Evolutionary conservation across 371 early-diverging fungal genomes (phyloP).

Genomic region (Haplosporangium sp.): DNA sequence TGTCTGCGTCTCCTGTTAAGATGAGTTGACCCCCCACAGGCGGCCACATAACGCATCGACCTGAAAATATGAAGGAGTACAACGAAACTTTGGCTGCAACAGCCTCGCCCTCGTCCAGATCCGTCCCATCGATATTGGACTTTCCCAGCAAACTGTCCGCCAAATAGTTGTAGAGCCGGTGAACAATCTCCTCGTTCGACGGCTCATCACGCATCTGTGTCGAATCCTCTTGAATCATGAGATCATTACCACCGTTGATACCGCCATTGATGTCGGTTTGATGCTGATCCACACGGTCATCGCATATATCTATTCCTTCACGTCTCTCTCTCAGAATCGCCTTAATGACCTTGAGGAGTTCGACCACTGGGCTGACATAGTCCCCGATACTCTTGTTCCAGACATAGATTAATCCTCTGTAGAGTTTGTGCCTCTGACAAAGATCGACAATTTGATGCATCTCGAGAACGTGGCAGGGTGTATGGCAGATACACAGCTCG

Average conservation of each 20-base stretch:
- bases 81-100: conserved; percentile 77
- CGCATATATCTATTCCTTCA: neutral
- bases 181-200: conserved; percentile 59
- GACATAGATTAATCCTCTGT: conserved; percentile 81
- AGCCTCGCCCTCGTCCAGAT: conserved; percentile 64
- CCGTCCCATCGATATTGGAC: conserved; percentile 75
- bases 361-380: conserved; percentile 83
- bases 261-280: neutral
- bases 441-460: conserved; percentile 77
- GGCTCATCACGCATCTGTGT: conserved; percentile 8
- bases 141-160: conserved; percentile 77
- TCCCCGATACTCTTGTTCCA: conserved; percentile 83
- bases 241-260: neutral
- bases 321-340: conserved; percentile 59
- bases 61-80: conserved; percentile 83
- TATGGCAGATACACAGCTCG: conserved; percentile 81
- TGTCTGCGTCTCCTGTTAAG: conserved; percentile 68
- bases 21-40: conserved; percentile 68
- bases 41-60: conserved; percentile 79
- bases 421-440: conserved; percentile 73
- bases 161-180: conserved; percentile 80
- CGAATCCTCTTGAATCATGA: conserved; percentile 14
- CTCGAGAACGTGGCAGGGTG: conserved; percentile 79
- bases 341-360: conserved; percentile 74
- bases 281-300: neutral